Base-by-base conservation (phyloP, 805 yeast genomes). In the Ogataea populi-albae region DNA sequence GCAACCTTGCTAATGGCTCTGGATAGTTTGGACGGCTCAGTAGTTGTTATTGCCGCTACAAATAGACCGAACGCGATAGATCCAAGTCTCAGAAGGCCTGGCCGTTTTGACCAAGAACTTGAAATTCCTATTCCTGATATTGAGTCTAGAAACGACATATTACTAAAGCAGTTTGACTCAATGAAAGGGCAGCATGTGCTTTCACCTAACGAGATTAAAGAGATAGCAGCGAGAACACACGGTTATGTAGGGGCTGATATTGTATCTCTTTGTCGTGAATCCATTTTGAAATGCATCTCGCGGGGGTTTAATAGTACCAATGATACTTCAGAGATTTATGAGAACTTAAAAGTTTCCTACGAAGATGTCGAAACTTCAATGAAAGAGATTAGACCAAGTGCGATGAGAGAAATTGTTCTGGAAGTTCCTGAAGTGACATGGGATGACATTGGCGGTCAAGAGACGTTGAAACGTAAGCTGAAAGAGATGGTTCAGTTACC, bases 181-280 rank as follows among this genome's bases (percentile, higher is more conserved):
- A 79, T 81, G 77, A 63, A 62, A 27, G 45, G 46, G 1, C 66
- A 64, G 30, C 80, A 79, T 49, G 62, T 61, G 0, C 57, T 91
- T 24, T 54, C 68, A 0, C 63, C 57, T 0, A 77, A 67, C 0
- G 81, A 85, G 24, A 72, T 89, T n/a, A 55, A 62, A n/a, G 50
- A 49, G 2, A 62, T 89, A 26, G 86, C 96, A 0, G 59, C 76
- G 4, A 81, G 77, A 52, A 89, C 98, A 0, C 98, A 93, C 61
- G 98, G 98, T 5, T 93, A 86, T 54, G 98, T 93, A 30, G 99
- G 99, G 30, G 96, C 98, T 0, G 99, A 93, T 63, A 61, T 93
- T 31, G 77, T 84, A 3, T 95, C 97, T 0, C 66, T 93, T 16
- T 79, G 89, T 42, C 68, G 97, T 32, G 98, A 93, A 54, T 75